Evolutionary conservation across 371 early-diverging fungal genomes (phyloP).

Genomic region (Mycotypha africana): DNA sequence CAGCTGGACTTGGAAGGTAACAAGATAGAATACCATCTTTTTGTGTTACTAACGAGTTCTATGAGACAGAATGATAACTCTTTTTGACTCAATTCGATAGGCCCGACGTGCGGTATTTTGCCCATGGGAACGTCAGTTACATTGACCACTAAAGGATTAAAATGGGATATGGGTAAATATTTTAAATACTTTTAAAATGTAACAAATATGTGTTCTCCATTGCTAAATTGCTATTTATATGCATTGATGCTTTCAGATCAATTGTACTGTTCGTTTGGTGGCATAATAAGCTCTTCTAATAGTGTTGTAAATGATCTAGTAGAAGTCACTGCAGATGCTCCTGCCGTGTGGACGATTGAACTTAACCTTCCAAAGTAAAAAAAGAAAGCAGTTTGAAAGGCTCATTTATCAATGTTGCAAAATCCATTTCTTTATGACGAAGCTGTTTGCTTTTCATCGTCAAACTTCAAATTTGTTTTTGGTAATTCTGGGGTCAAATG

Average conservation of each 20-base stretch:
- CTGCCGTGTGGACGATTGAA: conserved; percentile 81
- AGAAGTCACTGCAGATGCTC: conserved; percentile 56
- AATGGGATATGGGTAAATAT: conserved; percentile 78
- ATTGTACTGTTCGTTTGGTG: conserved; percentile 58
- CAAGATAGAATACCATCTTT: too few relatives aligned
- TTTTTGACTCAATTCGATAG: conserved; percentile 6
- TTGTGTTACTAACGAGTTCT: background rate
- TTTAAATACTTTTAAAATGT: background rate
- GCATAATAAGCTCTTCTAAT: conserved; percentile 78
- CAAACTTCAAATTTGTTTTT: background rate
- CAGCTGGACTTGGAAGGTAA: conserved; percentile 59
- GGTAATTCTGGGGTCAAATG: background rate
- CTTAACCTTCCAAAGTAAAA: conserved; percentile 13
- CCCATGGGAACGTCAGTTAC: conserved; percentile 68
- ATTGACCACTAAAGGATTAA: conserved; percentile 70
- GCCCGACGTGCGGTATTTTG: conserved; percentile 86
- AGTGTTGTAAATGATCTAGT: conserved; percentile 51
- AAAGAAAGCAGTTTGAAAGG: background rate
- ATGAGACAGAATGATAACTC: background rate
- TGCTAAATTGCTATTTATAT: too few relatives aligned
- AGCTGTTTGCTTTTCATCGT: background rate
- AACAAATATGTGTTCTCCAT: background rate
- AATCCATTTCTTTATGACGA: background rate
- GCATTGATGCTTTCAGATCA: conserved; percentile 25
- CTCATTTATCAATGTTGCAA: background rate